Base-by-base conservation (phyloP, 345 rosid species). In the Anacardium occidentale region DNA sequence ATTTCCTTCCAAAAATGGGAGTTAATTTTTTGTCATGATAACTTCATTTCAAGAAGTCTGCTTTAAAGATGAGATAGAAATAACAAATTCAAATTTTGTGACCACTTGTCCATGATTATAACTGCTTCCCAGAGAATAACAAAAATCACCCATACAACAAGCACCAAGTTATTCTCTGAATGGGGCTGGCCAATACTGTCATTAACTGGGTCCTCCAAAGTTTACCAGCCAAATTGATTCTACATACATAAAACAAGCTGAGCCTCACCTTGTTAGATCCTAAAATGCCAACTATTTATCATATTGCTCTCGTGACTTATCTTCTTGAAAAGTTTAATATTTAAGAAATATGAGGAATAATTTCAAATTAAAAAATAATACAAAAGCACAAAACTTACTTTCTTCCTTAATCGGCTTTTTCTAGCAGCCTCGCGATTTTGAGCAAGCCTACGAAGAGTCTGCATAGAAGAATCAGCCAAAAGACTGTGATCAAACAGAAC, bases 391-490 rank as follows among this genome's bases (percentile, higher is more conserved):
- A 34, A 3, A 45, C 82, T 52, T 83, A 92, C 98, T 80, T 94
- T 92, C 85, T 94, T 94, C 82, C 98, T 84, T 66, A 94, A 76
- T 74, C 98, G 87, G 78, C 98, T 94, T 86, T 94, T 94, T 79
- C 98, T 88, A 48, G 98, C 98, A 32, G 98, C 98, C 83, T 94
- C 98, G 2, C 97, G 93, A 78, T 94, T 94, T 82, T 94, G 98
- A 75, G 98, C 98, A 75, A 94, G 97, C 80, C 97, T 86, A 60
- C 97, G 95, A 80, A 94, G 93, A 55, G 92, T 89, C 97, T 94
- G 87, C 72, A 69, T 50, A 80, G 79, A 78, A 72, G 75, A 71
- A 78, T 64, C 37, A 67, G 15, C 70, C 45, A 64, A 78, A 77
- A 70, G 70, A 71, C 74, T 9, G 58, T 12, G 54, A 72, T 73